Evolutionary conservation across 345 rosid genomes (phyloP).

Genomic region (Microcos paniculata): DNA sequence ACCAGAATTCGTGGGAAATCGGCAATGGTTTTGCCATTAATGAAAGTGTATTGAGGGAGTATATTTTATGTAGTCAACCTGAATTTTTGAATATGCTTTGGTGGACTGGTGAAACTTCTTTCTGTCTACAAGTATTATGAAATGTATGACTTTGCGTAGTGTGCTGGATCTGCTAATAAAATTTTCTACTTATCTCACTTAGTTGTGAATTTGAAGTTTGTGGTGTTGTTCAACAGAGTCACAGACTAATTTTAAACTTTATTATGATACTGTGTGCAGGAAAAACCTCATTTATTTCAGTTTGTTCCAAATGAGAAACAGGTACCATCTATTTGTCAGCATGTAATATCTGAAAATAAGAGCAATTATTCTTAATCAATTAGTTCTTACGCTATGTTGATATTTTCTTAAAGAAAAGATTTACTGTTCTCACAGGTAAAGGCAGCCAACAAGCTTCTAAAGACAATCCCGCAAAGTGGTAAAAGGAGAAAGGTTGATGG

Average conservation of each 20-base stretch:
- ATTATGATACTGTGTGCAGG: constrained; percentile 45
- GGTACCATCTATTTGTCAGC: constrained; percentile 34
- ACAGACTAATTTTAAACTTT: neutral
- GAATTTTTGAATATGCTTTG: neutral
- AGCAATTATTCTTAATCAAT: neutral
- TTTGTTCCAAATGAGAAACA: constrained; percentile 96
- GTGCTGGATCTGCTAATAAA: neutral
- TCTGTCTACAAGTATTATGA: neutral
- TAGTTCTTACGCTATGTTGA: neutral
- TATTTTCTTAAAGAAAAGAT: neutral
- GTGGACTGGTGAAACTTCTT: neutral
- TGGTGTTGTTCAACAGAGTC: neutral
- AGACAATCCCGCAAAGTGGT: constrained; percentile 49
- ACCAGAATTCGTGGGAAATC: neutral
- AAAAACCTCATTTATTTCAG: constrained; percentile 85
- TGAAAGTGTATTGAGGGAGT: neutral
- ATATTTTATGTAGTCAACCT: neutral
- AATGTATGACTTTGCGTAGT: neutral
- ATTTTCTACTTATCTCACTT: neutral
- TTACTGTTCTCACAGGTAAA: constrained; percentile 55
- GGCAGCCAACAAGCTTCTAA: constrained; percentile 87
- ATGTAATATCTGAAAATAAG: neutral
- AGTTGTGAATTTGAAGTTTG: neutral
- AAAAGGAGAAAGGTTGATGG: constrained; percentile 69
- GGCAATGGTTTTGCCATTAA: neutral